These are phyloP conservation scores for Rhizodiscina lignyota DNA, from an alignment of 495 filamentous ascomycete species.

Conservation along the genomic window DNA sequence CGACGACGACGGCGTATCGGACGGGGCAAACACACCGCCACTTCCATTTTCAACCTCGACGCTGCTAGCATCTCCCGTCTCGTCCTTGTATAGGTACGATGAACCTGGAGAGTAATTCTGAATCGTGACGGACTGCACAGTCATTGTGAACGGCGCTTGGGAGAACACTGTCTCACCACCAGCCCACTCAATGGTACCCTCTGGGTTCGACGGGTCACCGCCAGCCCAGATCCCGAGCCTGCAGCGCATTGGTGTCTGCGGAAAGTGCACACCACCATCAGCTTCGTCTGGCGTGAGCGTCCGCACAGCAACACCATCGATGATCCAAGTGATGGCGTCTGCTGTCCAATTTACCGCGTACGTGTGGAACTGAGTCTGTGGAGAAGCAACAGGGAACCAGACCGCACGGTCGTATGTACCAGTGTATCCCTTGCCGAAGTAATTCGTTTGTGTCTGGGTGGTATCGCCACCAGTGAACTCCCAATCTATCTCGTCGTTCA, in stretches of 20 bases:
- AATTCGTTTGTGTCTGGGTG: slow-evolving; percentile 56
- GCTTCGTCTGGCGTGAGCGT: slow-evolving; percentile 46
- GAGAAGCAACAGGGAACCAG: slow-evolving; percentile 35
- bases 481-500: slow-evolving; percentile 84
- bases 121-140: slow-evolving; percentile 46
- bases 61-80: slow-evolving; percentile 30
- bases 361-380: slow-evolving; percentile 49
- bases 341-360: slow-evolving; percentile 77
- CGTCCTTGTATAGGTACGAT: slow-evolving; percentile 52
- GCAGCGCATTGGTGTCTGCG: slow-evolving; percentile 75
- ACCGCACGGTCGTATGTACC: slow-evolving; percentile 44
- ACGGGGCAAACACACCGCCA: background rate
- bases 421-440: slow-evolving; percentile 72
- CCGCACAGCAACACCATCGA: slow-evolving; percentile 53
- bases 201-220: slow-evolving; percentile 38
- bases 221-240: slow-evolving; percentile 78
- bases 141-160: slow-evolving; percentile 59
- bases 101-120: slow-evolving; percentile 52
- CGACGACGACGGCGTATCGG: too few species aligned
- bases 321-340: slow-evolving; percentile 50
- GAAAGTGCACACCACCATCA: slow-evolving; percentile 42
- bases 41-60: slow-evolving; percentile 11
- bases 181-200: slow-evolving; percentile 52
- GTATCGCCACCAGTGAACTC: slow-evolving; percentile 37
- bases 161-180: slow-evolving; percentile 60